Percentiles rank a stretch among this genome's conserved stretches.
Conservation (phyloP, 371 early-diverging fungal species). For the Parasitella parasitica region DNA sequence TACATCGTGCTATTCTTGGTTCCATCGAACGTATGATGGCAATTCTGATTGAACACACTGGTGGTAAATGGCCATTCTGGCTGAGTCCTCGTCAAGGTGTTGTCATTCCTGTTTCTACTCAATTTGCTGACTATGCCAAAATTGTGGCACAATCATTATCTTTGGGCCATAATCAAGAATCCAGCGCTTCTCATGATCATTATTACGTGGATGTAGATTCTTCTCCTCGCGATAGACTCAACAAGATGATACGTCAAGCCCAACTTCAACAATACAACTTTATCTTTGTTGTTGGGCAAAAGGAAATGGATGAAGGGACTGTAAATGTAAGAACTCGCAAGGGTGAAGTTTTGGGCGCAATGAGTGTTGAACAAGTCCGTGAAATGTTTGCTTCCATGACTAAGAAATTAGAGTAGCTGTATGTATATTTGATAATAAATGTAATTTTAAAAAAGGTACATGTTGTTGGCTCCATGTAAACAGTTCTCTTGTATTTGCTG, state of each 20-base stretch:
- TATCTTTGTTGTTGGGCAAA: slow-evolving; percentile 92
- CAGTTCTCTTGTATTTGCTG: too few relatives aligned
- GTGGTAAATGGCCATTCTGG: slow-evolving; percentile 98
- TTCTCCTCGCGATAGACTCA: slow-evolving; percentile 78
- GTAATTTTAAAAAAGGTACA: background rate
- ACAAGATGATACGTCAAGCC: slow-evolving; percentile 97
- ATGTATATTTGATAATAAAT: slow-evolving; percentile 2
- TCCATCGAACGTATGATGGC: slow-evolving; percentile 95
- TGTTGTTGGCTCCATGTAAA: too few relatives aligned
- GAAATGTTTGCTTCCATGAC: slow-evolving; percentile 46
- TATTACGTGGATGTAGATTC: slow-evolving; percentile 82
- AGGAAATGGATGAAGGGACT: slow-evolving; percentile 79
- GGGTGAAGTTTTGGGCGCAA: slow-evolving; percentile 52
- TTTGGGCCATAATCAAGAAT: slow-evolving; percentile 19
- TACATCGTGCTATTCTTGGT: slow-evolving; percentile 95
- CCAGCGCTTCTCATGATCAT: slow-evolving; percentile 23
- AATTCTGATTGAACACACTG: slow-evolving; percentile 89
- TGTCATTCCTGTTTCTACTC: slow-evolving; percentile 81
- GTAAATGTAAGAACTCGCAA: slow-evolving; percentile 87
- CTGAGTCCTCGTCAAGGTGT: slow-evolving; percentile 95
- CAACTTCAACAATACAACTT: slow-evolving; percentile 89
- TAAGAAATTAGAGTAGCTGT: slow-evolving; percentile 35
- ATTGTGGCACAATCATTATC: slow-evolving; percentile 40
- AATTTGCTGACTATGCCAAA: slow-evolving; percentile 48
- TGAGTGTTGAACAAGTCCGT: slow-evolving; percentile 45